Evolutionary conservation across 768 basidiomycete genomes (phyloP).

Genomic region (Mycena rosella): DNA sequence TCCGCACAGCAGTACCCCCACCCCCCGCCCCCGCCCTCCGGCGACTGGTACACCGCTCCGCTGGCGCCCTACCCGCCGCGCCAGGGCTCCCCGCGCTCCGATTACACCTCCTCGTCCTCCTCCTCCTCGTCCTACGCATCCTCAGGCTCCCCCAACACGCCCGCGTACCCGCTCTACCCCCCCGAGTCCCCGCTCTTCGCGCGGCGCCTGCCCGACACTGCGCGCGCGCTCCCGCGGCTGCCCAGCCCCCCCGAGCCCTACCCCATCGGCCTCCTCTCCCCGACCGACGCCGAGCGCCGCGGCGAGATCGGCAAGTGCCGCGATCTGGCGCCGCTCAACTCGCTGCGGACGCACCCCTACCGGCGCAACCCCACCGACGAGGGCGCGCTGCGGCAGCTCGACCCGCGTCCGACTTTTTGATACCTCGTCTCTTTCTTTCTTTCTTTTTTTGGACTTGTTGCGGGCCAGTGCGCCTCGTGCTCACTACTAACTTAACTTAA

Average conservation of each 20-base stretch:
- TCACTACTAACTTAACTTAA: slow-evolving; percentile 3
- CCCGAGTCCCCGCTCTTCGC: background rate
- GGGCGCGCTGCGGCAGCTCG: slow-evolving; percentile 62
- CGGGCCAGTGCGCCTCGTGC: too few relatives aligned
- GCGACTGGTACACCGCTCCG: slow-evolving; percentile 30
- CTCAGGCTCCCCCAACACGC: slow-evolving; percentile 9
- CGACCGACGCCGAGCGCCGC: slow-evolving; percentile 32
- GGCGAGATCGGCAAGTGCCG: slow-evolving; percentile 46
- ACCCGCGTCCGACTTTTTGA: background rate
- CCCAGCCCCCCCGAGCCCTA: slow-evolving; percentile 32
- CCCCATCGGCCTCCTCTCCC: slow-evolving; percentile 25
- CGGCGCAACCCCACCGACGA: slow-evolving; percentile 75
- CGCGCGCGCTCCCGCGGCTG: slow-evolving; percentile 27
- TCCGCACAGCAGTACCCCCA: background rate
- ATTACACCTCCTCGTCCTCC: slow-evolving; percentile 25
- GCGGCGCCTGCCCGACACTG: background rate
- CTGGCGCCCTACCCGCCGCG: slow-evolving; percentile 23
- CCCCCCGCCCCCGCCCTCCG: slow-evolving; percentile 11
- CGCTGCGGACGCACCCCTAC: slow-evolving; percentile 68
- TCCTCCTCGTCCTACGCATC: slow-evolving; percentile 13
- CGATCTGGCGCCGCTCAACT: slow-evolving; percentile 69
- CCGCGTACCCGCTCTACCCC: slow-evolving; percentile 8
- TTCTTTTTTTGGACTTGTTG: background rate
- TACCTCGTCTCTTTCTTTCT: too few relatives aligned
- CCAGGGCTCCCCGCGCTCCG: slow-evolving; percentile 28